phyloP scores from a whole-genome alignment of 129 eudicot species.

The Logfia minima region DNA sequence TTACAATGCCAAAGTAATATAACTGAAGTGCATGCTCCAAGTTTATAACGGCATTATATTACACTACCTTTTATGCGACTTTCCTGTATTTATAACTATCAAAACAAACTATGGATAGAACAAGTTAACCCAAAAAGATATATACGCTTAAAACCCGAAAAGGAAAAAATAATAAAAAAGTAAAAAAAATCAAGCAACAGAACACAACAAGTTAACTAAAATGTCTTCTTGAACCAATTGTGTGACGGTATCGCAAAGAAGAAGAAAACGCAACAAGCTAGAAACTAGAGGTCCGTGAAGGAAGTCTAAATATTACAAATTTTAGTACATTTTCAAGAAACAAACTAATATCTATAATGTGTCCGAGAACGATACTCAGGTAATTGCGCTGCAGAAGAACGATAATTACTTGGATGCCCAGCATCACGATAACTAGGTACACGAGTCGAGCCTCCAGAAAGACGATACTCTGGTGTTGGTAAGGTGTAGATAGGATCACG shows the following conservation, averaged over 20 bases:
- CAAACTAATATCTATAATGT: conserved; percentile 32
- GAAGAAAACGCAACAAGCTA: not conserved
- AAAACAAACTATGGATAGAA: too few species aligned
- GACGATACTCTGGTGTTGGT: conserved; percentile 34
- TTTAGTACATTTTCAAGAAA: not conserved
- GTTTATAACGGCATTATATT: too few species aligned
- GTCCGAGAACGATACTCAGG: conserved; percentile 45
- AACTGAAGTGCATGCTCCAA: too few species aligned
- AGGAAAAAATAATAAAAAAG: not conserved
- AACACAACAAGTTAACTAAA: not conserved
- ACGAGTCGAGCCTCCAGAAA: conserved; percentile 28
- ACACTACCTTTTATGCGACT: too few species aligned
- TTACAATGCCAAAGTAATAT: too few species aligned
- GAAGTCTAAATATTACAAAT: conserved; percentile 20
- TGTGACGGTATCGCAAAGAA: not conserved
- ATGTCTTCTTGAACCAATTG: not conserved
- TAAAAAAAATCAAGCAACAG: not conserved
- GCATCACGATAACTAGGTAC: conserved; percentile 37
- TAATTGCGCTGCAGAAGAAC: conserved; percentile 22
- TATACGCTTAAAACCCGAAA: not conserved
- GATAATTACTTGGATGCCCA: conserved; percentile 24
- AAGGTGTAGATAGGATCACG: conserved; percentile 44
- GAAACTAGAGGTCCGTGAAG: not conserved
- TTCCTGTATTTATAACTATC: too few species aligned
- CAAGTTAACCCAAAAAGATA: too few species aligned